Percentiles rank a stretch among this genome's conserved stretches.
phyloP scores from a whole-genome alignment of 176 grass and related monocot species.

The Microstegium vimineum region DNA sequence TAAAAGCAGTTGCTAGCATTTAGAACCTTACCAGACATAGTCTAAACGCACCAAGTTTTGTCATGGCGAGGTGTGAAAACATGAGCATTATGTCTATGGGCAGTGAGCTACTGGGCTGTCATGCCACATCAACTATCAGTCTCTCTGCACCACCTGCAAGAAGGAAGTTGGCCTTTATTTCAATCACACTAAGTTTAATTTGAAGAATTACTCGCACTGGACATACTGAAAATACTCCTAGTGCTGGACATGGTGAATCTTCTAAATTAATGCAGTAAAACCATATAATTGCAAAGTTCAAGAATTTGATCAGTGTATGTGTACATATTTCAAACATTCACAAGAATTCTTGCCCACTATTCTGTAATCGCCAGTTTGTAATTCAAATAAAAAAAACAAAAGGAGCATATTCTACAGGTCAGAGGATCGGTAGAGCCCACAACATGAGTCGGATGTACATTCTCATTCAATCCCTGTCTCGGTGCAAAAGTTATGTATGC shows the following conservation, averaged over 20 bases:
- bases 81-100: conserved; percentile 41
- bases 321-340: neutral
- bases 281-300: neutral
- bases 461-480: neutral
- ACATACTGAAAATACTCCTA: neutral
- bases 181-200: neutral
- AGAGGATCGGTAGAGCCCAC: neutral
- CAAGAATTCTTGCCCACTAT: neutral
- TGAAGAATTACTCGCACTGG: neutral
- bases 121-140: conserved; percentile 55
- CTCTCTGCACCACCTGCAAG: conserved; percentile 48
- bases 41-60: conserved; percentile 49
- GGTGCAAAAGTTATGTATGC: neutral
- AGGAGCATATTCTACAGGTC: neutral
- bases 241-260: neutral
- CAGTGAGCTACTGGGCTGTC: conserved; percentile 33
- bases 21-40: conserved; percentile 30
- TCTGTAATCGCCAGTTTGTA: neutral
- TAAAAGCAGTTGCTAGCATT: neutral
- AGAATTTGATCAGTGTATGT: neutral
- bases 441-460: neutral
- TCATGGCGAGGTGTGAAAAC: conserved; percentile 55
- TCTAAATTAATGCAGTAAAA: neutral
- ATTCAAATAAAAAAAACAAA: neutral
- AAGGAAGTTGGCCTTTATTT: neutral